Evolutionary conservation across 768 basidiomycete species (phyloP), one percentile per base, ranked within the genome.

Genomic region (Mycena albidolilacea): DNA sequence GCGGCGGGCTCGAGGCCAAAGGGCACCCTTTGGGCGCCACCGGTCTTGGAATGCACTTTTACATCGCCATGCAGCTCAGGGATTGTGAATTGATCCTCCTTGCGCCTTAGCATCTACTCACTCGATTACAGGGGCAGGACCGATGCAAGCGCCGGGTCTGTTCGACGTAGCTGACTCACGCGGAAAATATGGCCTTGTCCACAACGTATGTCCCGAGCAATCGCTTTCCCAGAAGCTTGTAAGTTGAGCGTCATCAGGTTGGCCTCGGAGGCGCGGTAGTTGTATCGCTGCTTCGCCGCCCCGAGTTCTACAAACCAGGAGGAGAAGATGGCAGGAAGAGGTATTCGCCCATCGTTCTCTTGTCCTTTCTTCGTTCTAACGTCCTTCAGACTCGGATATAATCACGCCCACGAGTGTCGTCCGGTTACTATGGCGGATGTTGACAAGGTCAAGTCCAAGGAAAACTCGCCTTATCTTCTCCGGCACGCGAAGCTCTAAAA

Each of bases 1-100:
- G 92, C 63, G 95, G 95, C 35, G 95, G 95, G 0, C 86, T 96
- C 17, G 93, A 96, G 78, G 93, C 94, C n/a, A 96, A 95, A 78
- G 95, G 95, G 3, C 94, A 96, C 78, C 95, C 95, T 3, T 87
- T 95, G 21, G 94, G 94, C 48, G 93, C 94, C 0, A 95, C 93
- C 19, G 94, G 94, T 2, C 82, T 95, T 15, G 94, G 92, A 37
- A 95, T 95, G 94, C 94, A 95, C 79, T 95, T 95, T 81, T 95
- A 94, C 78, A 93, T 95, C 73, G 21, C 75, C 92, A 92, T 93
- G 92, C 93, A 95, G 86, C 81, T 95, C 62, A 87, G 93, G 54
- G 84, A 90, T 52, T 95, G 93, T 92, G 77, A 78, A 83, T 68
- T 37, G 10, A 46, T 39, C 46, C 46, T 39, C 1, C 19, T n/a